phyloP scores from a whole-genome alignment of 805 yeast genomes.

The Yarrowia sp. region DNA sequence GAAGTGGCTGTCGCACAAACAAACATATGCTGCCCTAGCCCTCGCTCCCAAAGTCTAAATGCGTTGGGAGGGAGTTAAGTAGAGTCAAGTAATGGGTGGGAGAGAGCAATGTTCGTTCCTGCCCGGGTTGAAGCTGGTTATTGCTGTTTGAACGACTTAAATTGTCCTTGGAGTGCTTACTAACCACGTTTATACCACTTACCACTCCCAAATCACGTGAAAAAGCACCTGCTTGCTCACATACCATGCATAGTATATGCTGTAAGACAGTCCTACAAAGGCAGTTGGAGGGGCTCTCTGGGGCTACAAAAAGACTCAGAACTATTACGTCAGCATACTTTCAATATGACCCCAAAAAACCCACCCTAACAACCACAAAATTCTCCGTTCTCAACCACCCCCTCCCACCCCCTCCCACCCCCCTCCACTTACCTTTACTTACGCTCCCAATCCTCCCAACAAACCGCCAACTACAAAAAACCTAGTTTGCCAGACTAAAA shows the following conservation, averaged over 20 bases:
- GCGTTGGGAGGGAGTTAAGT: background rate
- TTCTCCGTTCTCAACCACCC: background rate
- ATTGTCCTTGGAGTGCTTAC: no score
- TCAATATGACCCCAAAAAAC: no score
- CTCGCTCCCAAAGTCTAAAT: background rate
- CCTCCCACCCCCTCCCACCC: no score
- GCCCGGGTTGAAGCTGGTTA: no score
- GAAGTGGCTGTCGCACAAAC: background rate
- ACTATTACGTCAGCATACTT: background rate
- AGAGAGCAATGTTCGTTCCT: background rate
- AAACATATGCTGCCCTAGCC: constrained; percentile 18
- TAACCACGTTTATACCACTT: no score
- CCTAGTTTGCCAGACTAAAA: background rate
- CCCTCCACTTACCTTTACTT: background rate
- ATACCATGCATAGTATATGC: background rate
- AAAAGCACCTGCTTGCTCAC: background rate
- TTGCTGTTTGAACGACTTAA: no score
- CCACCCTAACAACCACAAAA: no score
- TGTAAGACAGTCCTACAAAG: background rate
- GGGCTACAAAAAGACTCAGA: background rate
- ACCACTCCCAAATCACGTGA: background rate
- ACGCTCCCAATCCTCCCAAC: background rate
- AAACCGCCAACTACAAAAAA: background rate
- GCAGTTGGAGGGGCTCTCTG: background rate
- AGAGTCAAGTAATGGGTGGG: background rate